A percentile compares a stretch with the other conserved stretches of the same genome.
Conservation (phyloP, 2,329 filamentous ascomycete species). For the Hymenoscyphus occultus region DNA sequence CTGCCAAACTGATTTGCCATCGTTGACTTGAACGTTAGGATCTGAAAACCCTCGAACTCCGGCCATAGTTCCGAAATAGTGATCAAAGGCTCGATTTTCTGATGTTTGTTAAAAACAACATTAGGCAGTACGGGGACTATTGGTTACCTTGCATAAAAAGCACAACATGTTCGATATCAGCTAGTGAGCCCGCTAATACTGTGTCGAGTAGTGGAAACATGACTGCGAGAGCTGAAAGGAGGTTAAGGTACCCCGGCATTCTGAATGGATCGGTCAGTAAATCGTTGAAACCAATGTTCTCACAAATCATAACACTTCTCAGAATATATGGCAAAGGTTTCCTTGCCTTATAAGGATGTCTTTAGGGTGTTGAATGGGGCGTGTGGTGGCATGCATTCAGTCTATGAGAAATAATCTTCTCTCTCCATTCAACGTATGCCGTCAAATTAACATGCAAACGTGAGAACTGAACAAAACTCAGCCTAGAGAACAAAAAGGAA, state of each 20-base stretch:
- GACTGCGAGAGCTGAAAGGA: constrained; percentile 18
- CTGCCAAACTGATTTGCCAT: constrained; percentile 24
- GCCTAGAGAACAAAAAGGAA: too few relatives aligned
- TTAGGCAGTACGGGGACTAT: too few relatives aligned
- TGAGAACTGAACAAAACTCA: too few relatives aligned
- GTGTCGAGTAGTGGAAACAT: constrained; percentile 23
- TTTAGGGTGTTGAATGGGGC: neutral
- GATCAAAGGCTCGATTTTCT: constrained; percentile 29
- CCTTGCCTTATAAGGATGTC: neutral
- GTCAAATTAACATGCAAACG: neutral
- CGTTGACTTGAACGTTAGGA: constrained; percentile 51
- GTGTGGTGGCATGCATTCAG: neutral
- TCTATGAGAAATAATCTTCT: neutral
- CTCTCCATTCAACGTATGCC: neutral
- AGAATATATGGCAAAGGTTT: neutral
- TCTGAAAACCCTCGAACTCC: constrained; percentile 54
- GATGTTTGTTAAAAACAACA: neutral
- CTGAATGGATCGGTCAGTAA: constrained; percentile 3
- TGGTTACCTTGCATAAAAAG: constrained; percentile 52
- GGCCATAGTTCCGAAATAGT: constrained; percentile 54
- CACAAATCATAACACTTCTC: neutral
- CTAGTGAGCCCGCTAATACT: constrained; percentile 39
- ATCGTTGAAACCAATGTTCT: neutral
- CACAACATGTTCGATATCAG: constrained; percentile 55
- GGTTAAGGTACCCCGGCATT: constrained; percentile 19